Evolutionary conservation across 1,284 basidiomycete species (phyloP).

Genomic region (Boletellus deceptivus): DNA sequence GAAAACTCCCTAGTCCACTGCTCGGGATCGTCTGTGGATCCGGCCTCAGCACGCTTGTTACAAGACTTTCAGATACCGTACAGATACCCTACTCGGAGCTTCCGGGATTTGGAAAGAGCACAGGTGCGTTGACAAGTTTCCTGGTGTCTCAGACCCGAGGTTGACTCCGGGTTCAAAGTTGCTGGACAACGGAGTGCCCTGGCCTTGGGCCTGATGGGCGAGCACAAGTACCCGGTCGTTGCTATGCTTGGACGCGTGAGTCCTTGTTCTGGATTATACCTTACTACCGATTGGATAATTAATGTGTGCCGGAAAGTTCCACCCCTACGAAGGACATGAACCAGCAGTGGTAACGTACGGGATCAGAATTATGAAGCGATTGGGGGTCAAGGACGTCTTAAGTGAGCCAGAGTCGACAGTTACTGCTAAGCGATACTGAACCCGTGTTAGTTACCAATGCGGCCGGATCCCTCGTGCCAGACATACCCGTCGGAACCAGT

Average conservation of each 20-base stretch:
- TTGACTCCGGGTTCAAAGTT: slow-evolving; percentile 40
- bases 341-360: slow-evolving; percentile 71
- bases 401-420: slow-evolving; percentile 44
- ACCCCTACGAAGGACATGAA: slow-evolving; percentile 78
- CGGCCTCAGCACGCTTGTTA: slow-evolving; percentile 65
- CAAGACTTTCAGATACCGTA: slow-evolving; percentile 51
- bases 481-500: slow-evolving; percentile 80
- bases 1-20: slow-evolving; percentile 48
- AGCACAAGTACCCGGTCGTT: slow-evolving; percentile 65
- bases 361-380: slow-evolving; percentile 68
- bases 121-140: slow-evolving; percentile 46
- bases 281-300: not conserved
- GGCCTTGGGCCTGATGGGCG: slow-evolving; percentile 74
- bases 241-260: slow-evolving; percentile 81
- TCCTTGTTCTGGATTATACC: slow-evolving; percentile 3
- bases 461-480: slow-evolving; percentile 72
- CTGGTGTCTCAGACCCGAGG: not conserved
- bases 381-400: slow-evolving; percentile 74
- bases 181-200: slow-evolving; percentile 73
- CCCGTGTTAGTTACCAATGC: slow-evolving; percentile 76
- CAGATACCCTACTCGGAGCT: slow-evolving; percentile 60
- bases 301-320: slow-evolving; percentile 48
- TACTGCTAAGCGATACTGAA: slow-evolving; percentile 1
- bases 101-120: slow-evolving; percentile 71
- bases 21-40: slow-evolving; percentile 82